These are phyloP conservation scores for Gigaspora rosea DNA, from an alignment of 192 early-diverging fungal species.

Conservation along the genomic window DNA sequence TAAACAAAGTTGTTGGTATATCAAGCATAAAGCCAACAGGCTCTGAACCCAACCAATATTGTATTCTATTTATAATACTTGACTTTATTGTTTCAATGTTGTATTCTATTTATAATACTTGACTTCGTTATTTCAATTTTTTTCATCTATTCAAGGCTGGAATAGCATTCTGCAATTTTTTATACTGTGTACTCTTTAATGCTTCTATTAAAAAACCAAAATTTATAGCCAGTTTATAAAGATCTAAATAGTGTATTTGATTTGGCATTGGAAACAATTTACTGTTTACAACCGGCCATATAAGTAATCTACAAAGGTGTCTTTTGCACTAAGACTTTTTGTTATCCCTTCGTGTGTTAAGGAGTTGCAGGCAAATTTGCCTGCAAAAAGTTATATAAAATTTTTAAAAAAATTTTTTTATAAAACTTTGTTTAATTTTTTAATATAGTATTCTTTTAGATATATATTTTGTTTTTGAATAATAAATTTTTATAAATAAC, in stretches of 20 bases:
- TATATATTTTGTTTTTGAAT: too few relatives aligned
- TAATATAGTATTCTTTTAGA: too few relatives aligned
- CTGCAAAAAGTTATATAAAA: too few relatives aligned
- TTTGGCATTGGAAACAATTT: constrained; percentile 9
- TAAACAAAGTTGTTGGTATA: constrained; percentile 17
- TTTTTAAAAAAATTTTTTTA: too few relatives aligned
- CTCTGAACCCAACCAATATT: constrained; percentile 1
- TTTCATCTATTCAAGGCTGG: not conserved
- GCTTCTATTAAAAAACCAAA: not conserved
- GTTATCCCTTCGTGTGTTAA: too few relatives aligned
- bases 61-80: not conserved
- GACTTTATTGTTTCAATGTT: constrained; percentile 5
- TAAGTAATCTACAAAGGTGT: constrained; percentile 14
- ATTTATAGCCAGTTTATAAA: constrained; percentile 2
- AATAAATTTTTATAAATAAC: too few relatives aligned
- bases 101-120: not conserved
- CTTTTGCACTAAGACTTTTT: not conserved
- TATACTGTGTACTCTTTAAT: not conserved
- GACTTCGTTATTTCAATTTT: constrained; percentile 5
- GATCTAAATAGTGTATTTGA: not conserved
- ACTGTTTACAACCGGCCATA: constrained; percentile 11
- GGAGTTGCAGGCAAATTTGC: too few relatives aligned
- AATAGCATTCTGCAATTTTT: not conserved
- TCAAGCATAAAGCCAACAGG: constrained; percentile 6
- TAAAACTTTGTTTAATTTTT: too few relatives aligned